Base-by-base conservation (phyloP, 2,329 filamentous ascomycete genomes). In the Taxawa tesnikishii region DNA sequence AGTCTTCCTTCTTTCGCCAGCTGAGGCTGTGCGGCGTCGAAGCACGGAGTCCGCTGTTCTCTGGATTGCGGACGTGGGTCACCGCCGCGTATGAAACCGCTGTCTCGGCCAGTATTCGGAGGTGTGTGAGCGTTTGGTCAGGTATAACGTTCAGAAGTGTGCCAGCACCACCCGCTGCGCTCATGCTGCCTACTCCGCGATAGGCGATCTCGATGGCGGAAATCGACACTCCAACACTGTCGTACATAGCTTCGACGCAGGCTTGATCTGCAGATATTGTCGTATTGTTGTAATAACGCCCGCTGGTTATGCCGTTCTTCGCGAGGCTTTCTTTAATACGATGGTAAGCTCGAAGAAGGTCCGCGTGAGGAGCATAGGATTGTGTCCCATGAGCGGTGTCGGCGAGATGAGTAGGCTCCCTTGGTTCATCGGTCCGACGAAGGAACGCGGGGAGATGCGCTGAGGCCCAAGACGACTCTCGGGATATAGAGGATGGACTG, bases 181-280 rank as follows among this genome's bases (percentile, higher is more conserved):
- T n/a, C n/a, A n/a, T n/a, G 11, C 34, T 43, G 44, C 83, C 80
- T 3, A 84, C 66, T 5, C 90, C 90, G 45, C 90, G 79, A 53
- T 94, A 85, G 41, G 87, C 79, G 42, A 96, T 94, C 58, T 98
- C 90, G 4, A 83, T 76, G 0, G 85, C 77, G 6, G 85, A 79
- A 37, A 98, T 85, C 0, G 87, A 88, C 51, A 77, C 84, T 2
- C 43, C 24, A 42, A 53, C 16, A 47, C 15, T 26, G 10, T 37
- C 32, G 21, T 18, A 29, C 8, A 37, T 26, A 3, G 35, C 32
- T 12, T 33, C 30, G 19, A n/a, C 19, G n/a, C n/a, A n/a, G n/a
- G 19, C 19, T 23, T 23, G 19, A 23, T 23, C 19, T n/a, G 19
- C 8, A n/a, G 19, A 8, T n/a, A 23, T 8, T 23, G 19, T 23